Evolutionary conservation across 2,329 filamentous ascomycete genomes (phyloP).

Genomic region (Leptographium flavum): DNA sequence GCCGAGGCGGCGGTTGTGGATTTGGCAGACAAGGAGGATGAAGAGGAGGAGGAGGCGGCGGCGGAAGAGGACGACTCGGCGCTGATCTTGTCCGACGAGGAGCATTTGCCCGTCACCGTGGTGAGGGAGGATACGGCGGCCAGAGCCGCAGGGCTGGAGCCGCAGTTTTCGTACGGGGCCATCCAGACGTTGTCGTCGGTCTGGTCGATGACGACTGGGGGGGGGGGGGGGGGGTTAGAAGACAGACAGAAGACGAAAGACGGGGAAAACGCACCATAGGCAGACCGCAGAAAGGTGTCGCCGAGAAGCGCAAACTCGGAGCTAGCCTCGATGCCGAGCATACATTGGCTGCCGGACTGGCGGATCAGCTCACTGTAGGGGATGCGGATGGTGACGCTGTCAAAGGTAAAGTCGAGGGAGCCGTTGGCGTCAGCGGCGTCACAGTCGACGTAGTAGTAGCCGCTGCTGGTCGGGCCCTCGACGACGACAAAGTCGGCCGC

Average conservation of each 20-base stretch:
- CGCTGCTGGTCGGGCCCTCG: slow-evolving; percentile 20
- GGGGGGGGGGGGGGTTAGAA: not conserved
- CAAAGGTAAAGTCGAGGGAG: slow-evolving; percentile 34
- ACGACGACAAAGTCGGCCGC: slow-evolving; percentile 32
- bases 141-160: slow-evolving; percentile 26
- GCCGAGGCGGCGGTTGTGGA: not conserved
- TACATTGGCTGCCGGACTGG: slow-evolving; percentile 23
- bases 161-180: slow-evolving; percentile 36
- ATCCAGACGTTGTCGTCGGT: slow-evolving; percentile 32
- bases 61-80: not conserved
- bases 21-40: too few relatives aligned
- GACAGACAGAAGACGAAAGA: not conserved
- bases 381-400: slow-evolving; percentile 31
- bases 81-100: not conserved
- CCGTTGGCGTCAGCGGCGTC: slow-evolving; percentile 23
- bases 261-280: slow-evolving; percentile 25
- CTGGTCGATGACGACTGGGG: slow-evolving; percentile 33
- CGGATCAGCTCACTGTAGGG: slow-evolving; percentile 35
- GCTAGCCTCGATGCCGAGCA: slow-evolving; percentile 34
- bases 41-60: not conserved
- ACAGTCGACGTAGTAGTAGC: slow-evolving; percentile 34
- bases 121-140: slow-evolving; percentile 5
- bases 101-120: slow-evolving; percentile 9
- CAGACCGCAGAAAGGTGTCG: slow-evolving; percentile 42
- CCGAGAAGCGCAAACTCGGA: slow-evolving; percentile 37